Evolutionary conservation across 2,329 filamentous ascomycete genomes (phyloP).

Genomic region (Fusarium austroafricanum): DNA sequence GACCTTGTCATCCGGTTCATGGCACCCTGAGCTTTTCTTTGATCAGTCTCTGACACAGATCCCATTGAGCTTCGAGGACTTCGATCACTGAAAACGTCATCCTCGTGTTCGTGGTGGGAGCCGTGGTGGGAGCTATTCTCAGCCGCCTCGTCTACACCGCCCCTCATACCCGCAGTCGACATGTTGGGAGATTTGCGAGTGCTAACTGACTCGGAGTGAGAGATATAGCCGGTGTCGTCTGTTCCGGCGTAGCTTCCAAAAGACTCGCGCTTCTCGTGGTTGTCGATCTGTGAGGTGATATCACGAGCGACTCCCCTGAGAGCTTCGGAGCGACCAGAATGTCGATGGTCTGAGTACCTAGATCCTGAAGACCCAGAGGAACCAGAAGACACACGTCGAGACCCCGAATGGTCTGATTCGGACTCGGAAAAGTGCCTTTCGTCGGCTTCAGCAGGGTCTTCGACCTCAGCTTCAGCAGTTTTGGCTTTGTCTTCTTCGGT

Average conservation of each 20-base stretch:
- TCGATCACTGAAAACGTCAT: constrained; percentile 70
- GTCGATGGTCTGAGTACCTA: constrained; percentile 49
- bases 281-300: constrained; percentile 61
- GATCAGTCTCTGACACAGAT: constrained; percentile 57
- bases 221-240: constrained; percentile 41
- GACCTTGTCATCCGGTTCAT: constrained; percentile 50
- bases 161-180: constrained; percentile 37
- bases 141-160: constrained; percentile 46
- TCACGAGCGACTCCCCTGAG: constrained; percentile 65
- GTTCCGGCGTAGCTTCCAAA: constrained; percentile 40
- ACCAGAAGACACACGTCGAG: constrained; percentile 40
- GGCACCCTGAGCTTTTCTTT: constrained; percentile 50
- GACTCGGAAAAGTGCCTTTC: constrained; percentile 26
- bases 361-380: constrained; percentile 43
- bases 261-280: constrained; percentile 46
- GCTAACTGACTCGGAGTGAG: constrained; percentile 44
- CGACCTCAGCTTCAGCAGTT: constrained; percentile 12
- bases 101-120: constrained; percentile 64
- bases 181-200: constrained; percentile 43
- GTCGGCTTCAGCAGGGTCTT: constrained; percentile 13
- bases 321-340: constrained; percentile 61
- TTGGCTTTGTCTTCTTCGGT: constrained; percentile 15
- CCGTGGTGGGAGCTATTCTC: constrained; percentile 65
- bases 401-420: constrained; percentile 35
- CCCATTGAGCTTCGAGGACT: constrained; percentile 68